Evolutionary conservation across 805 yeast species (phyloP).

Genomic region (Soucietia sequanensis): DNA sequence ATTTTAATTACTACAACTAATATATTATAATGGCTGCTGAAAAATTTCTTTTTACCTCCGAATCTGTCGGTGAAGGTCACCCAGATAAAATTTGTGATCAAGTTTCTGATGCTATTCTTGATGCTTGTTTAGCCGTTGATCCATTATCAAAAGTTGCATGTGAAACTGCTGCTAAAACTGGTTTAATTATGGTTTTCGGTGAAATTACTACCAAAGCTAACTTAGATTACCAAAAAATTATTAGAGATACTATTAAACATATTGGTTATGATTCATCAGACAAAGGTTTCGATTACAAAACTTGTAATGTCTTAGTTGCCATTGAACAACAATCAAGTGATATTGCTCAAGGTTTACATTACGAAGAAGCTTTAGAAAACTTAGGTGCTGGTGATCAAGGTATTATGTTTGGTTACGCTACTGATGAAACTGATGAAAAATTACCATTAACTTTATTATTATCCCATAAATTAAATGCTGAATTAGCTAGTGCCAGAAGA

Average conservation of each 20-base stretch:
- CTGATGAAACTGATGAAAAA: slow-evolving; percentile 97
- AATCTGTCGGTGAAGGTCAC: slow-evolving; percentile 93
- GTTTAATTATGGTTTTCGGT: slow-evolving; percentile 99
- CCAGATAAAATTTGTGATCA: slow-evolving; percentile 98
- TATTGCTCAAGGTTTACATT: slow-evolving; percentile 98
- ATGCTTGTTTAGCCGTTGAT: slow-evolving; percentile 93
- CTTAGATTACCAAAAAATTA: slow-evolving; percentile 94
- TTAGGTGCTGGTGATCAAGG: slow-evolving; percentile 99
- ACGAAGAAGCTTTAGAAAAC: slow-evolving; percentile 92
- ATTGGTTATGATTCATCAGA: slow-evolving; percentile 96
- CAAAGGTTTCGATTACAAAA: slow-evolving; percentile 98
- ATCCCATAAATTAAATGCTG: slow-evolving; percentile 95
- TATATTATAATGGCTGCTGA: slow-evolving; percentile 26
- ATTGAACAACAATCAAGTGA: slow-evolving; percentile 99
- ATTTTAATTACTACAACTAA: background rate
- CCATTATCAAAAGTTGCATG: slow-evolving; percentile 99
- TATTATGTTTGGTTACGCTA: slow-evolving; percentile 99
- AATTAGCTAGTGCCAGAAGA: slow-evolving; percentile 96
- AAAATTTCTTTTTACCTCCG: slow-evolving; percentile 71
- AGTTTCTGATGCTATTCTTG: slow-evolving; percentile 96
- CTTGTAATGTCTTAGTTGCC: slow-evolving; percentile 98
- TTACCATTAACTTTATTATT: slow-evolving; percentile 92
- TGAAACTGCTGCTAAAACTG: slow-evolving; percentile 99
- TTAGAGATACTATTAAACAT: slow-evolving; percentile 97
- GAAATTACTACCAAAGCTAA: slow-evolving; percentile 97